Evolutionary conservation across 2,329 filamentous ascomycete species (phyloP).

Genomic region (Ploettnerulaceae sp.): DNA sequence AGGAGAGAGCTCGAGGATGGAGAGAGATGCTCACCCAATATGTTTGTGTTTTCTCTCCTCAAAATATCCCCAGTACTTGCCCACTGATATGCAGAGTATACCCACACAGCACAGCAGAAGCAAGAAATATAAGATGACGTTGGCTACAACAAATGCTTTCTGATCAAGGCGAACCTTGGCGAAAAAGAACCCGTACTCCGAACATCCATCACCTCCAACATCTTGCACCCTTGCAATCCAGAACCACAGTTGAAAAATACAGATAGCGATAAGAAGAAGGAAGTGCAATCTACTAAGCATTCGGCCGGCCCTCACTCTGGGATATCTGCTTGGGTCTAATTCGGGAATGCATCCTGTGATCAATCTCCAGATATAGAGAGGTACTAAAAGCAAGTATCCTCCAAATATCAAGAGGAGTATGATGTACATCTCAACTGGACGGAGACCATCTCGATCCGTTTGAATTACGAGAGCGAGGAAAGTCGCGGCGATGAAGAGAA

Average conservation of each 20-base stretch:
- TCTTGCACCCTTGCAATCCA: slow-evolving; percentile 8
- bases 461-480: slow-evolving; percentile 16
- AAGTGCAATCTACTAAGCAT: slow-evolving; percentile 16
- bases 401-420: slow-evolving; percentile 15
- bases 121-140: slow-evolving; percentile 13
- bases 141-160: slow-evolving; percentile 9
- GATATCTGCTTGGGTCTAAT: slow-evolving; percentile 16
- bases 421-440: slow-evolving; percentile 18
- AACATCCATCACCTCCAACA: slow-evolving; percentile 3
- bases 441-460: slow-evolving; percentile 2
- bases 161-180: slow-evolving; percentile 12
- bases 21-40: slow-evolving; percentile 1
- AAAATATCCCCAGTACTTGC: not conserved
- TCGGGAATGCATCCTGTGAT: slow-evolving; percentile 8
- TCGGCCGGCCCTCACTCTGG: slow-evolving; percentile 9
- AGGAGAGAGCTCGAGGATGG: not conserved
- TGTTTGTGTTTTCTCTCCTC: not conserved
- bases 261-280: slow-evolving; percentile 9
- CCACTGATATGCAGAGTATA: not conserved
- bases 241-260: slow-evolving; percentile 19
- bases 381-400: slow-evolving; percentile 15
- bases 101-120: slow-evolving; percentile 10
- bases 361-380: slow-evolving; percentile 15
- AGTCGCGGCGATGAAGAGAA: slow-evolving; percentile 15
- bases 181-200: slow-evolving; percentile 17